Evolutionary conservation across 129 eudicot genomes (phyloP).

Genomic region (Cynara cardunculus): DNA sequence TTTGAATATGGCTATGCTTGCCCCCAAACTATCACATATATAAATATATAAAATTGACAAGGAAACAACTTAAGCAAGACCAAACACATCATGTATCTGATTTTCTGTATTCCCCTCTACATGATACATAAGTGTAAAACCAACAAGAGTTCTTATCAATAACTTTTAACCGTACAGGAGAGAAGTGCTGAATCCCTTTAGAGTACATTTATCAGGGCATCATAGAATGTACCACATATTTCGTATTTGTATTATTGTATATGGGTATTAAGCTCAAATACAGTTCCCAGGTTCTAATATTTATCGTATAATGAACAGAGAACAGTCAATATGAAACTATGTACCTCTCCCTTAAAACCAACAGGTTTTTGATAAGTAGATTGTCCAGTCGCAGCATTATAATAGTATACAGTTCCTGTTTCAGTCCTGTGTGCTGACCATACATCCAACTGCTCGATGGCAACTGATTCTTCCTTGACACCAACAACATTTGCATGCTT

Average conservation of each 20-base stretch:
- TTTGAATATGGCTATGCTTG: neutral
- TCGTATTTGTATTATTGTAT: neutral
- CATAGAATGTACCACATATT: neutral
- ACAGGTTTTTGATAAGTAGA: constrained; percentile 90
- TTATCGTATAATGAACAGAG: constrained; percentile 5
- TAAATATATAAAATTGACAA: neutral
- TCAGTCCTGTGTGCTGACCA: constrained; percentile 95
- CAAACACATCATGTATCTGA: neutral
- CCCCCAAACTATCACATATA: neutral
- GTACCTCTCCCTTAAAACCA: constrained; percentile 88
- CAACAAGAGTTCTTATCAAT: constrained; percentile 7
- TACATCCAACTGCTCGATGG: constrained; percentile 57
- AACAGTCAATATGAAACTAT: neutral
- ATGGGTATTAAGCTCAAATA: neutral
- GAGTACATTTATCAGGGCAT: constrained; percentile 5
- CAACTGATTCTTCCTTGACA: constrained; percentile 28
- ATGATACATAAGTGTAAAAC: neutral
- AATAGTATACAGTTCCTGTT: constrained; percentile 81
- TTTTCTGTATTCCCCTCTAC: neutral
- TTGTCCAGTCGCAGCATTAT: constrained; percentile 87
- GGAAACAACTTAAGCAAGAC: neutral
- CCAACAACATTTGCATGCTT: constrained; percentile 41
- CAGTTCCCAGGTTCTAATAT: neutral
- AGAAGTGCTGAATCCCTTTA: constrained; percentile 3
- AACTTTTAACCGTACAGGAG: constrained; percentile 4